Evolutionary conservation across 306 rosid genomes (phyloP).

Genomic region (Malus sylvestris): DNA sequence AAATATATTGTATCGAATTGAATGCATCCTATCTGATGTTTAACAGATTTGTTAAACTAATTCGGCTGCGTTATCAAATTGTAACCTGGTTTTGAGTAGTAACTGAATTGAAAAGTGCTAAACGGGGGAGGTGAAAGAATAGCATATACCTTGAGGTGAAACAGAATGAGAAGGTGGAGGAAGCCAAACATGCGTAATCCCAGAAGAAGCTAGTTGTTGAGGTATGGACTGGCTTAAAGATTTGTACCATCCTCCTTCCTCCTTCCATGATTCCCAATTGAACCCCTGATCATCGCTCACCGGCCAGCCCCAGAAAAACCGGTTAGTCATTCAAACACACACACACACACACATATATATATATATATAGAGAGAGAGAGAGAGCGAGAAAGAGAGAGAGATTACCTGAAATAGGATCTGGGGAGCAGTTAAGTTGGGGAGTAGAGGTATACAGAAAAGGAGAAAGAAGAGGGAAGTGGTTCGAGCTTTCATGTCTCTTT

Average conservation of each 20-base stretch:
- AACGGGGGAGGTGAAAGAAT: no score
- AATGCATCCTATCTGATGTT: no score
- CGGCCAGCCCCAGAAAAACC: not conserved
- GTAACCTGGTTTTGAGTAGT: not conserved
- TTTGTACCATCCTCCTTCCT: conserved; percentile 60
- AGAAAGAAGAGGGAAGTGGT: not conserved
- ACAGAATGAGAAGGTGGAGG: conserved; percentile 73
- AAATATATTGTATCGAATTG: no score
- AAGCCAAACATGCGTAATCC: conserved; percentile 75
- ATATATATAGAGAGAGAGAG: not conserved
- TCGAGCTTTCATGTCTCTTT: not conserved
- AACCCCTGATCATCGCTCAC: conserved; percentile 39
- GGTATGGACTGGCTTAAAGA: conserved; percentile 26
- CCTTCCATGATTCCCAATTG: conserved; percentile 66
- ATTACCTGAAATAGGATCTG: conserved; percentile 2
- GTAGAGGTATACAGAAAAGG: not conserved
- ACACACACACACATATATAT: not conserved
- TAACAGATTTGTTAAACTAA: no score
- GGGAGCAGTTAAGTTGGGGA: conserved; percentile 2
- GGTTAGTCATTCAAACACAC: not conserved
- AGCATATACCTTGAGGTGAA: not conserved
- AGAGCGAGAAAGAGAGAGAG: not conserved
- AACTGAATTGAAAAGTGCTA: no score
- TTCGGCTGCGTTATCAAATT: not conserved
- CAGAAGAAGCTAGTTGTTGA: conserved; percentile 43